phyloP scores from a whole-genome alignment of 257 asterid species.

The Salvia hispanica region DNA sequence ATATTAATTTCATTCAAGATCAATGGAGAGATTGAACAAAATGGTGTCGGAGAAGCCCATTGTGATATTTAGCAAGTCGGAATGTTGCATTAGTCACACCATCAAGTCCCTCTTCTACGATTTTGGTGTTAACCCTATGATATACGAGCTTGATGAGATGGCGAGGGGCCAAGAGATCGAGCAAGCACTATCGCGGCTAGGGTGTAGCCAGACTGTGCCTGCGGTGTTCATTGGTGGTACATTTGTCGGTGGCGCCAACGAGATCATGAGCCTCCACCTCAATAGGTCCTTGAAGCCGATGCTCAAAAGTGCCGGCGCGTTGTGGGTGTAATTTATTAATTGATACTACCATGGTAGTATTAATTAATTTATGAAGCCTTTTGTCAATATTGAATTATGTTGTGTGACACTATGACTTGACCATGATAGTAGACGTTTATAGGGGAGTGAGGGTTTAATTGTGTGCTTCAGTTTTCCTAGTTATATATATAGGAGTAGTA shows the following conservation, averaged over 20 bases:
- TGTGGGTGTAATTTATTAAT: conserved; percentile 52
- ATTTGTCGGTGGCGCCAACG: conserved; percentile 71
- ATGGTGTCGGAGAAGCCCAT: conserved; percentile 73
- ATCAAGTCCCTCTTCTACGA: conserved; percentile 63
- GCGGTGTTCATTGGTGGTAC: conserved; percentile 75
- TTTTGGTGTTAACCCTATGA: conserved; percentile 60
- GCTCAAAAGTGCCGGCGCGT: conserved; percentile 78
- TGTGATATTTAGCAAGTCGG: conserved; percentile 75
- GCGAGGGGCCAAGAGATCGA: conserved; percentile 66
- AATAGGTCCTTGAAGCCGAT: conserved; percentile 57
- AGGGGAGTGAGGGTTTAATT: conserved; percentile 31
- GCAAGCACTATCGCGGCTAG: conserved; percentile 54
- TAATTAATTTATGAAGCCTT: background rate
- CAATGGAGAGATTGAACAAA: conserved; percentile 65
- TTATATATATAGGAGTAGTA: background rate
- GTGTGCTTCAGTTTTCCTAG: conserved; percentile 38
- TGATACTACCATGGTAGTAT: background rate
- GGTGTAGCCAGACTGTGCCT: conserved; percentile 59
- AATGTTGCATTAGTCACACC: conserved; percentile 71
- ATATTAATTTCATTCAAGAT: background rate
- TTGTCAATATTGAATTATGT: conserved; percentile 10
- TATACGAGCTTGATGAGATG: conserved; percentile 75
- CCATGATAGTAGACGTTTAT: conserved; percentile 21
- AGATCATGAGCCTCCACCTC: conserved; percentile 81
- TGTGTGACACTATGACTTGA: too few species aligned